These are phyloP conservation scores for Lactifluus echinatus DNA, from an alignment of 768 basidiomycete species.

Conservation along the genomic window DNA sequence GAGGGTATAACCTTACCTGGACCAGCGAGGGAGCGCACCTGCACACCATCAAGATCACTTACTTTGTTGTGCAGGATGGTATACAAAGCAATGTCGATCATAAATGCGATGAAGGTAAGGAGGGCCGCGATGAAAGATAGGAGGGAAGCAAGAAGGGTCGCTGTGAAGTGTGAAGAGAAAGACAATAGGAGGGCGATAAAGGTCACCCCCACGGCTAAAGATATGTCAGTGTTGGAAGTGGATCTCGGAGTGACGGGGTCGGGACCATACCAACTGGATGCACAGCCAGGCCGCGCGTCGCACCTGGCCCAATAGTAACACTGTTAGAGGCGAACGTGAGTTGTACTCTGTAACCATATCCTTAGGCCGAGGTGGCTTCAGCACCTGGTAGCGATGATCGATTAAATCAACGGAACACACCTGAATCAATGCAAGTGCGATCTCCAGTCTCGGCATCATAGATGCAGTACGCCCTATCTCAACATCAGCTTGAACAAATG, in stretches of 20 bases:
- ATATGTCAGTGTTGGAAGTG: neutral
- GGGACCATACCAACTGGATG: slow-evolving; percentile 55
- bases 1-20: slow-evolving; percentile 42
- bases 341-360: slow-evolving; percentile 47
- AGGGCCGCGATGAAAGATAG: slow-evolving; percentile 59
- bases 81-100: slow-evolving; percentile 68
- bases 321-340: slow-evolving; percentile 31
- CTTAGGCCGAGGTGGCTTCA: slow-evolving; percentile 26
- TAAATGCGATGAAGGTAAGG: slow-evolving; percentile 63
- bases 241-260: neutral
- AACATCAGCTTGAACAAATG: neutral
- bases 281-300: slow-evolving; percentile 67
- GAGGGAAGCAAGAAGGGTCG: slow-evolving; percentile 37
- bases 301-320: slow-evolving; percentile 42
- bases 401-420: slow-evolving; percentile 27
- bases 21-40: slow-evolving; percentile 44
- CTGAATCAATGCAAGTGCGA: slow-evolving; percentile 40
- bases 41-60: slow-evolving; percentile 37
- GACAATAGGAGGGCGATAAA: slow-evolving; percentile 57
- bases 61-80: slow-evolving; percentile 53
- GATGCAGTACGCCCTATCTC: slow-evolving; percentile 49
- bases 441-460: slow-evolving; percentile 36
- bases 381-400: neutral
- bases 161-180: slow-evolving; percentile 46
- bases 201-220: slow-evolving; percentile 41